phyloP scores from a whole-genome alignment of 2,329 filamentous ascomycete species.

The Lachnellula cervina region DNA sequence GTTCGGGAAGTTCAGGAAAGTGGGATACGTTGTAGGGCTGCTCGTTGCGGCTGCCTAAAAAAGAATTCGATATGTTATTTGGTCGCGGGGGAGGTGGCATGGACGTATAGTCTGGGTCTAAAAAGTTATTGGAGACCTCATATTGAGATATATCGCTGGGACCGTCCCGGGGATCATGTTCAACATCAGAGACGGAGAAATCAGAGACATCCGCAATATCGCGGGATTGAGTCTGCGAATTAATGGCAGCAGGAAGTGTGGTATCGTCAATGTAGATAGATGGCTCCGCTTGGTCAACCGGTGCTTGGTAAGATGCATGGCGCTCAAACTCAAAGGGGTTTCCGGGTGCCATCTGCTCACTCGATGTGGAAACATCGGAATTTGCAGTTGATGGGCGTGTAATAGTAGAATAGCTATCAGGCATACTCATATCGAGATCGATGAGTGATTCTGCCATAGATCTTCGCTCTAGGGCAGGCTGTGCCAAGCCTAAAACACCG shows the following conservation, averaged over 20 bases:
- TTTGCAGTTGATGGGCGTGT: slow-evolving; percentile 28
- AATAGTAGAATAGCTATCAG: slow-evolving; percentile 37
- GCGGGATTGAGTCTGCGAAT: slow-evolving; percentile 12
- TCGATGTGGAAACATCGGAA: slow-evolving; percentile 38
- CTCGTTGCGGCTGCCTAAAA: neutral
- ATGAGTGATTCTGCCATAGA: slow-evolving; percentile 38
- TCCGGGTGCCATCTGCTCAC: slow-evolving; percentile 47
- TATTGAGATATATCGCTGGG: slow-evolving; percentile 12
- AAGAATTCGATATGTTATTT: neutral
- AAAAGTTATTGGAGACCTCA: slow-evolving; percentile 9
- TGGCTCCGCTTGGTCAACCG: slow-evolving; percentile 26
- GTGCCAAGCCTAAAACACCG: slow-evolving; percentile 8
- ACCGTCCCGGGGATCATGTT: slow-evolving; percentile 8
- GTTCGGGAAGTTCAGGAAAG: slow-evolving; percentile 20
- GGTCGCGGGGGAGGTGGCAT: slow-evolving; percentile 19
- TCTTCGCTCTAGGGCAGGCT: slow-evolving; percentile 17
- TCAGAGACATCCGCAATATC: slow-evolving; percentile 28
- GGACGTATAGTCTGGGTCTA: slow-evolving; percentile 16
- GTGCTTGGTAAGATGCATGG: slow-evolving; percentile 52
- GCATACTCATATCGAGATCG: slow-evolving; percentile 49
- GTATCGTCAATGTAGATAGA: slow-evolving; percentile 56
- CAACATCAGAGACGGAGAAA: slow-evolving; percentile 28
- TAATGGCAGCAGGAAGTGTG: slow-evolving; percentile 37
- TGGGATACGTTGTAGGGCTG: slow-evolving; percentile 14
- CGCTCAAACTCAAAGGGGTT: slow-evolving; percentile 61